Base-by-base conservation (phyloP, 2,329 filamentous ascomycete species). In the Aspergillus cejpii region DNA sequence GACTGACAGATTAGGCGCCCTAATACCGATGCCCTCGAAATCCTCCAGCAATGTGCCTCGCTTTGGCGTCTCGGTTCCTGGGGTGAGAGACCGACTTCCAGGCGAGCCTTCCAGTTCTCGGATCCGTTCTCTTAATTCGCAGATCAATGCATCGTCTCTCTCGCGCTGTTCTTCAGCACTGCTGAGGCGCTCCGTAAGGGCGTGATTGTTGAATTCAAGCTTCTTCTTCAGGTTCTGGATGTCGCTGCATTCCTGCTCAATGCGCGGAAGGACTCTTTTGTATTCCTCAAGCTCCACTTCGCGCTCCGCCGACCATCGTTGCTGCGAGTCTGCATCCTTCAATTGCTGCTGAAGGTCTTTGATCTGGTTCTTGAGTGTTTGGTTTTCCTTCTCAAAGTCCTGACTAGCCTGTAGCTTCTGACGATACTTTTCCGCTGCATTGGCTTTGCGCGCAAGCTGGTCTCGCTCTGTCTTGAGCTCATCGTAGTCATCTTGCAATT, bases 341-440 rank as follows among this genome's bases (percentile, higher is more conserved):
- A 74, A 45, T 45, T 73, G 69, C 43, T 70, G 66, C 47, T 73
- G 69, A 34, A 74, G 52, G 43, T 74, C 69, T 36, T 67, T 66
- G 37, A 74, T 66, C 51, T 74, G 68, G 39, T 67, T 64, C 48
- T 67, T 70, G n/a, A 74, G 60, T 7, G 59, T 60, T 42, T 69
- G 62, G 53, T 73, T 74, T 51, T 74, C 70, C 50, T 70, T 73
- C 55, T 74, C 71, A 47, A 71, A 65, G 43, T 72, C 68, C 51
- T 74, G 71, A 41, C 66, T 72, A 27, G 69, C 67, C 52, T 74
- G 70, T 8, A 74, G 56, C 51, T 75, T 74, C 47, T 72, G 70
- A 41, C 69, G 66, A 48, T 74, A 74, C 49, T 74, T 74, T 47
- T 74, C 71, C 1, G 69, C 70, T 0, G 70, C 66, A 38, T 75